These are phyloP conservation scores for Aspergillus aculeatus DNA, from an alignment of 2,329 filamentous ascomycete species.

Conservation along the genomic window DNA sequence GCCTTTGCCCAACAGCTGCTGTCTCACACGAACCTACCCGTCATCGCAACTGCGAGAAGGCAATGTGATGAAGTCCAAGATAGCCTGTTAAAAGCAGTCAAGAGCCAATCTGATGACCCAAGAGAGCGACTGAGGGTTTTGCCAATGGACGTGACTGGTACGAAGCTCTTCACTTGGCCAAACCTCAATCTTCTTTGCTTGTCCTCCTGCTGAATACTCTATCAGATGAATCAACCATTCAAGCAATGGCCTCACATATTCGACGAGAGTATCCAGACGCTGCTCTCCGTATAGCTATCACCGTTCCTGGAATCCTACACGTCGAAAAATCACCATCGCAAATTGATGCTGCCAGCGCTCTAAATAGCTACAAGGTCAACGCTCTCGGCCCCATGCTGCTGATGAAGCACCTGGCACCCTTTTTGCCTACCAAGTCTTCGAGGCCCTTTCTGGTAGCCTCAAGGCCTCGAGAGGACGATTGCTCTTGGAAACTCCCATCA, in stretches of 20 bases:
- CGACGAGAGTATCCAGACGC: conserved; percentile 52
- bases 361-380: conserved; percentile 73
- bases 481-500: conserved; percentile 43
- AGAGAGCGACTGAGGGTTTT: conserved; percentile 53
- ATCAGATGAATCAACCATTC: conserved; percentile 63
- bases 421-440: conserved; percentile 63
- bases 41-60: conserved; percentile 61
- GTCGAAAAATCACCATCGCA: conserved; percentile 70
- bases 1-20: conserved; percentile 60
- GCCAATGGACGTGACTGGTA: conserved; percentile 59
- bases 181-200: not conserved
- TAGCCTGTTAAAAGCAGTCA: conserved; percentile 51
- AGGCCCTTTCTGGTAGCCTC: conserved; percentile 28
- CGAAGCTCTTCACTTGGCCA: not conserved
- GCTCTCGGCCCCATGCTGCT: conserved; percentile 71
- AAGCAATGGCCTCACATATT: conserved; percentile 55
- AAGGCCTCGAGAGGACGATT: not conserved
- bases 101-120: conserved; percentile 36
- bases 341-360: conserved; percentile 59
- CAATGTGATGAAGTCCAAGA: conserved; percentile 51
- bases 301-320: conserved; percentile 68
- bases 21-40: conserved; percentile 54
- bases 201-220: not conserved
- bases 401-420: conserved; percentile 70
- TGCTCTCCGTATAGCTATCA: conserved; percentile 68